Base-by-base conservation (phyloP, 768 basidiomycete genomes). In the Leccinum truebloodii region DNA sequence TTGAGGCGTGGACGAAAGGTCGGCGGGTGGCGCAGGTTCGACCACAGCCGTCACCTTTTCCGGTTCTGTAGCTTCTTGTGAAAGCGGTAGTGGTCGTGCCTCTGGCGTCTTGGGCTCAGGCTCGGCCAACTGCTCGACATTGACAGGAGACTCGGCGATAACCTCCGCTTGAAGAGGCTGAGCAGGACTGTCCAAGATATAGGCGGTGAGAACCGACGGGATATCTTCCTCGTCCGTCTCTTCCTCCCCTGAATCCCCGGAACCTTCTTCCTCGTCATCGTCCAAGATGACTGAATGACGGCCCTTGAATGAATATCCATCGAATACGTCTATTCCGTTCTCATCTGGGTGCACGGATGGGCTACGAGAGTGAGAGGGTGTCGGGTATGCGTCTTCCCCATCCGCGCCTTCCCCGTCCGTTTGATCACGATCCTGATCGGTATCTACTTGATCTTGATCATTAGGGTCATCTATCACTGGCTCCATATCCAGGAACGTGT, bases 401-500 rank as follows among this genome's bases (percentile, higher is more conserved):
- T 92, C 90, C 1, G 83, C 88, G 54, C 84, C 81, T 63, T 89
- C 89, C 8, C 81, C 80, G 65, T 91, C 89, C 0, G 88, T 89
- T 20, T 86, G 82, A 24, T 80, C 80, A 13, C 83, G 84, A 62
- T 88, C 87, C 66, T 84, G 84, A 70, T 89, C 89, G 26, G 87
- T 89, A 69, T 89, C 87, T 57, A 79, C 80, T 63, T 82, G 80
- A 52, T 83, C 79, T 63, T 80, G 80, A 49, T 87, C 88, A 67
- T 84, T 81, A 61, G 80, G 82, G 55, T 90, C 89, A 64, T 95
- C 91, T 62, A 98, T 86, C 52, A 92, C 88, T 24, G 95, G 93
- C 65, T 90, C 89, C 92, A 98, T 96, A 71, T 92, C 92, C 60
- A 98, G 83, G 86, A 97, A 98, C 44, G 92, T 88, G 63, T 95